A percentile compares a stretch with the other conserved stretches of the same genome.
Evolutionary conservation across 2,329 filamentous ascomycete genomes (phyloP).

Genomic region (Leptographium flavum): DNA sequence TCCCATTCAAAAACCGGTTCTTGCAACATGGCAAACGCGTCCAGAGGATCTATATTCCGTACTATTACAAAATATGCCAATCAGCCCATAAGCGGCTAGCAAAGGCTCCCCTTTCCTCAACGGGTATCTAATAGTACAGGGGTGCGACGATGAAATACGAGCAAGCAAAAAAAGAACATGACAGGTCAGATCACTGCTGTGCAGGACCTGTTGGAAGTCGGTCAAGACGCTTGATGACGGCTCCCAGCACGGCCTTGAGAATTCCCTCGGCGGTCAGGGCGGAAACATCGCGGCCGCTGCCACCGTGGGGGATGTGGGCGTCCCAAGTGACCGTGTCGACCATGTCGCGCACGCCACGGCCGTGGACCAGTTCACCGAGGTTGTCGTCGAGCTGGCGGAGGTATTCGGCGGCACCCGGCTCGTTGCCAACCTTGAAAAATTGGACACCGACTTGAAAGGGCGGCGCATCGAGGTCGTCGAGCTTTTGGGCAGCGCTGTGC

Average conservation of each 20-base stretch:
- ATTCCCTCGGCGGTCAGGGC: conserved; percentile 54
- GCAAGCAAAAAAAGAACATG: neutral
- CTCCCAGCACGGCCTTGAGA: conserved; percentile 69
- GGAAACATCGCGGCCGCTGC: conserved; percentile 20
- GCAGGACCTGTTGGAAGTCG: neutral
- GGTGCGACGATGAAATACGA: too few relatives aligned
- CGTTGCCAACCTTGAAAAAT: conserved; percentile 86
- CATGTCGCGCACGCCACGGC: conserved; percentile 54
- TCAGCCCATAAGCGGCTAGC: too few relatives aligned
- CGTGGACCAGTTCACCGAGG: conserved; percentile 34
- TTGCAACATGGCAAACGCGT: neutral
- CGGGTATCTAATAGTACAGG: neutral
- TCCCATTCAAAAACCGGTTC: too few relatives aligned
- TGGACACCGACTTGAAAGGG: conserved; percentile 81
- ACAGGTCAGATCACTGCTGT: neutral
- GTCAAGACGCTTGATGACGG: conserved; percentile 38
- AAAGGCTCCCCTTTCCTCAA: neutral
- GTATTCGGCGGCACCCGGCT: conserved; percentile 47
- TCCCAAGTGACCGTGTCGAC: conserved; percentile 79
- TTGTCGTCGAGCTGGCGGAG: conserved; percentile 65
- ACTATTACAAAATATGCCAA: too few relatives aligned
- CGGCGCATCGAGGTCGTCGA: conserved; percentile 56
- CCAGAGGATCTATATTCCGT: too few relatives aligned
- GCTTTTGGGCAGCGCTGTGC: conserved; percentile 48
- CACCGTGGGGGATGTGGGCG: conserved; percentile 18